Evolutionary conservation across 495 filamentous ascomycete genomes (phyloP).

Genomic region (Trichoderma erinaceum): DNA sequence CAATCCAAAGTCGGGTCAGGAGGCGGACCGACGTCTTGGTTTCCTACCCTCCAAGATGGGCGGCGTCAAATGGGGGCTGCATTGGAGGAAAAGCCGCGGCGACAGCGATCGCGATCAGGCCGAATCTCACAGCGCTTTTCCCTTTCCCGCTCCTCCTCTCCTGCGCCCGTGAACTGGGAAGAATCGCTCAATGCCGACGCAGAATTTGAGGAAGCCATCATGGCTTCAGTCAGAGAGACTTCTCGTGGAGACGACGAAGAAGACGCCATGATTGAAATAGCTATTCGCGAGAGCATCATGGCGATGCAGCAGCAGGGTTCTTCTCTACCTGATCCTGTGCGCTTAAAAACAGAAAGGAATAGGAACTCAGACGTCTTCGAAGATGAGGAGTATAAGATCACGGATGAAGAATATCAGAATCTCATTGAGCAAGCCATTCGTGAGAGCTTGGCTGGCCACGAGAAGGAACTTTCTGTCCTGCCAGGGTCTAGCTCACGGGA

Average conservation of each 20-base stretch:
- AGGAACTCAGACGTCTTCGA: constrained; percentile 18
- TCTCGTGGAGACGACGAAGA: constrained; percentile 61
- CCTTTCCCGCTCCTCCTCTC: not conserved
- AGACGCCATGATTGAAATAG: constrained; percentile 60
- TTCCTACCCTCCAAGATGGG: constrained; percentile 25
- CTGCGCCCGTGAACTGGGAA: not conserved
- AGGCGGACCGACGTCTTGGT: constrained; percentile 1
- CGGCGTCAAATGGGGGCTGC: not conserved
- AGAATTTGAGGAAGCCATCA: constrained; percentile 65
- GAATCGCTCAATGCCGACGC: constrained; percentile 28
- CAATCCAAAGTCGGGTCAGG: not conserved
- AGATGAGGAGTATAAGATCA: constrained; percentile 30
- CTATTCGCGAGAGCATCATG: constrained; percentile 59
- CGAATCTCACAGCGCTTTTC: constrained; percentile 15
- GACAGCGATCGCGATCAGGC: constrained; percentile 16
- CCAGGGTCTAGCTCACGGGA: constrained; percentile 30
- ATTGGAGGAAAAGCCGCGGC: constrained; percentile 14
- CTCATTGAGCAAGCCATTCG: constrained; percentile 55
- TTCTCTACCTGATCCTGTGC: not conserved
- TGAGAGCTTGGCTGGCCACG: constrained; percentile 46
- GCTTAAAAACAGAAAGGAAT: not conserved
- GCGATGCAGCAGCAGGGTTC: constrained; percentile 43
- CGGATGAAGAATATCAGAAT: constrained; percentile 48
- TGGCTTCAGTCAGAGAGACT: constrained; percentile 58
- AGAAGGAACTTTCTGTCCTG: constrained; percentile 9